Evolutionary conservation across 345 rosid genomes (phyloP), one percentile per base, ranked within the genome.

Genomic region (Gossypium ekmanianum): DNA sequence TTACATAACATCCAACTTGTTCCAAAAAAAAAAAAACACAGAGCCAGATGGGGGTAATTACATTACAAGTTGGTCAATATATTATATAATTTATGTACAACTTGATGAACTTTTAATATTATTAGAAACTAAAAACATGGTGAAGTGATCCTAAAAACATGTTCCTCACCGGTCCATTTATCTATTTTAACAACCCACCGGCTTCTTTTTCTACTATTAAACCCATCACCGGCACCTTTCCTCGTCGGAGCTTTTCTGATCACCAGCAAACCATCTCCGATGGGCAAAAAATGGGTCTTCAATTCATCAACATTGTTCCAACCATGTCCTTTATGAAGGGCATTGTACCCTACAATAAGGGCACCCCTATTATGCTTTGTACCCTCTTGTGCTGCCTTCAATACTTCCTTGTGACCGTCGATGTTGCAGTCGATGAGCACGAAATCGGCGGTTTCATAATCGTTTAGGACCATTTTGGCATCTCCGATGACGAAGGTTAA

Each of bases 141-240:
- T 4, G 75, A 66, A 61, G 78, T 79, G 74, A 87, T 61, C 74
- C 89, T 80, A 29, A 81, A 87, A 20, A 85, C 84, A 79, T 88
- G 88, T 68, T 86, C 89, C n/a, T 88, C 90, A 12, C 92, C 89
- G 0, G 90, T 85, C 50, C 78, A 47, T 9, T 77, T 78, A 44
- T 87, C 88, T 17, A 88, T 76, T 43, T 74, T 80, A 39, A 79
- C 80, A 18, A 88, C 82, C 92, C 92, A 88, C 14, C 76, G 82
- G 62, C 86, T 83, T 73, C 76, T 82, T 72, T 75, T 83, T 55
- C 71, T 18, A 10, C 61, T n/a, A 7, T 47, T 63, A 17, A 58
- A 55, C 6, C 74, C 57, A 11, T 47, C n/a, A 17, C 18, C 47
- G 7, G 14, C 74, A 34, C 41, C 7, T 12, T 74, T 61, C 11